Conservation (phyloP, 1,284 basidiomycete genomes). For the Apiotrichum montevideense region DNA sequence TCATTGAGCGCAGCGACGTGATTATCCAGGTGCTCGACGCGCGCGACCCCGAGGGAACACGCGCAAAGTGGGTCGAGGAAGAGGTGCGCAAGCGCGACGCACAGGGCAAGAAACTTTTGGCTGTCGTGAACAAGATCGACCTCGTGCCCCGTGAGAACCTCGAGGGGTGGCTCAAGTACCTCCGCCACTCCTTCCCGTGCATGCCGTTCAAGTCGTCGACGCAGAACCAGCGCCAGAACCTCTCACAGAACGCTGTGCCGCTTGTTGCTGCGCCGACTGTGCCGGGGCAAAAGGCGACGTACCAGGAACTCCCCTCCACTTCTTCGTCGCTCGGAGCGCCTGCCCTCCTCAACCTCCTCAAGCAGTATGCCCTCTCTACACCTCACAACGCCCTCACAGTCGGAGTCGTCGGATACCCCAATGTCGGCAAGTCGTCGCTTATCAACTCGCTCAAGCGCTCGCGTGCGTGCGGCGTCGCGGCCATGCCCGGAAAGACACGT, state of each 20-base stretch:
- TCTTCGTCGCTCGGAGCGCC: constrained; percentile 57
- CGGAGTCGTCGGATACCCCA: constrained; percentile 93
- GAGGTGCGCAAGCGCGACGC: constrained; percentile 75
- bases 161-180: constrained; percentile 80
- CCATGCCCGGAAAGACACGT: constrained; percentile 90
- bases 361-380: constrained; percentile 73
- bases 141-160: constrained; percentile 84
- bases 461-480: constrained; percentile 84
- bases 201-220: constrained; percentile 89
- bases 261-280: constrained; percentile 31
- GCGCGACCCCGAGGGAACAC: constrained; percentile 81
- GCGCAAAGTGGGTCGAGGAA: constrained; percentile 80
- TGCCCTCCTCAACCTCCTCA: constrained; percentile 74
- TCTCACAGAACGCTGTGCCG: constrained; percentile 51
- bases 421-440: constrained; percentile 91
- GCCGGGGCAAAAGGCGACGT: constrained; percentile 43
- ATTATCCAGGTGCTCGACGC: constrained; percentile 75
- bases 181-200: constrained; percentile 86
- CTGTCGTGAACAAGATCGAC: constrained; percentile 90
- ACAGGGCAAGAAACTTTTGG: constrained; percentile 81
- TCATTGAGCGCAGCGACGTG: constrained; percentile 89
- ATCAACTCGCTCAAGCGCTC: constrained; percentile 91
- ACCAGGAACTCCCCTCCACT: constrained; percentile 54
- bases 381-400: constrained; percentile 71
- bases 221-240: constrained; percentile 69